These are phyloP conservation scores for Ceratocystis albifundus DNA, from an alignment of 2,329 filamentous ascomycete genomes.

Conservation along the genomic window DNA sequence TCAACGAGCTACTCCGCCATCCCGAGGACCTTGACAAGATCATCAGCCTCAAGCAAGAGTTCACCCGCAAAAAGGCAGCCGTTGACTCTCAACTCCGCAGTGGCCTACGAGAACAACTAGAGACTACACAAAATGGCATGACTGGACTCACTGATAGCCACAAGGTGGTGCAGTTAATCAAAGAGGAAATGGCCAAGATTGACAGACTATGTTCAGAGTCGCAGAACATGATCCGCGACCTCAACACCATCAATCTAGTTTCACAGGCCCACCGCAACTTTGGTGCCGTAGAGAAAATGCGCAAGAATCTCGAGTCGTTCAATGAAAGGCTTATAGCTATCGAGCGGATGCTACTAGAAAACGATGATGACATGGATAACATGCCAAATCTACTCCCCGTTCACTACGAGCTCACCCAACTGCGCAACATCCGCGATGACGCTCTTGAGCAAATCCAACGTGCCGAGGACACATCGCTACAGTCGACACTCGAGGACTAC, in stretches of 20 bases:
- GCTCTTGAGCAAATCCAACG: conserved; percentile 91
- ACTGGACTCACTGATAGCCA: conserved; percentile 78
- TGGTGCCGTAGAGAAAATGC: conserved; percentile 86
- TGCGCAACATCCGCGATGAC: conserved; percentile 89
- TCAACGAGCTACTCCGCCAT: conserved; percentile 85
- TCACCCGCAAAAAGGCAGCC: conserved; percentile 82
- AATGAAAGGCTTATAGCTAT: conserved; percentile 63
- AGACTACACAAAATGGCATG: conserved; percentile 90
- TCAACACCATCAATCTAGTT: conserved; percentile 80
- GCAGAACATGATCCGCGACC: conserved; percentile 94
- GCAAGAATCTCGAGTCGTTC: conserved; percentile 77
- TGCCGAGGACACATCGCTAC: conserved; percentile 59
- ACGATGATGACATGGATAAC: conserved; percentile 74
- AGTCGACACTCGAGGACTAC: conserved; percentile 77
- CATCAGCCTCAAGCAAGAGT: conserved; percentile 75
- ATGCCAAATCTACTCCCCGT: conserved; percentile 84
- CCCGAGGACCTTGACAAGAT: conserved; percentile 98
- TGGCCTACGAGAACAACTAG: conserved; percentile 82
- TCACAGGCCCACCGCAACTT: conserved; percentile 96
- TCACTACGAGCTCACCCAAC: conserved; percentile 82
- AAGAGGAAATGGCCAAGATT: conserved; percentile 97
- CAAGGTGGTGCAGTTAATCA: conserved; percentile 81
- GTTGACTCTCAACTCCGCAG: conserved; percentile 83
- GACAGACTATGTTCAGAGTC: conserved; percentile 95
- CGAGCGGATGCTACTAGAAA: conserved; percentile 66